These are phyloP conservation scores for Ophiostoma angusticollis DNA, from an alignment of 2,329 filamentous ascomycete species.

Conservation along the genomic window DNA sequence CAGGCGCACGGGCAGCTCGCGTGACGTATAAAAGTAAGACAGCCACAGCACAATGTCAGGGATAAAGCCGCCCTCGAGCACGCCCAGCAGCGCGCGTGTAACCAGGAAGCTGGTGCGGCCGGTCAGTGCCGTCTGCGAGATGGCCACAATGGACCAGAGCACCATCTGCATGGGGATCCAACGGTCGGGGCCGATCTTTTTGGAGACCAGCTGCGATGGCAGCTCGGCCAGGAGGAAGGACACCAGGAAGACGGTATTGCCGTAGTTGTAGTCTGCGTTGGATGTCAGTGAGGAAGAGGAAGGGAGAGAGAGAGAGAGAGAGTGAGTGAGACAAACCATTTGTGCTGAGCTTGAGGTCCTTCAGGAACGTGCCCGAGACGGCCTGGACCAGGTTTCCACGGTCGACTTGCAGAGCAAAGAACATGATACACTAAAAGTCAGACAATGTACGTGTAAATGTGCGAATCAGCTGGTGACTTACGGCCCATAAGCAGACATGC, in stretches of 20 bases:
- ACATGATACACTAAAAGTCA: conserved; percentile 37
- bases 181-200: conserved; percentile 29
- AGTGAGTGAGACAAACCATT: conserved; percentile 23
- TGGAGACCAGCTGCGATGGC: conserved; percentile 47
- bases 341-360: conserved; percentile 32
- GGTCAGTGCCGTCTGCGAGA: conserved; percentile 20
- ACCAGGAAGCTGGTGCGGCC: conserved; percentile 19
- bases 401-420: conserved; percentile 49
- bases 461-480: conserved; percentile 10
- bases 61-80: conserved; percentile 24
- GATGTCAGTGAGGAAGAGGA: not conserved
- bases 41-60: conserved; percentile 24
- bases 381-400: conserved; percentile 46
- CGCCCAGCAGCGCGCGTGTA: conserved; percentile 21
- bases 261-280: conserved; percentile 40
- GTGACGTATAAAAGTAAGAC: conserved; percentile 23
- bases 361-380: conserved; percentile 47
- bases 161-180: conserved; percentile 27
- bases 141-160: conserved; percentile 22
- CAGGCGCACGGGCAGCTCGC: conserved; percentile 22
- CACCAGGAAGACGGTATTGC: conserved; percentile 41
- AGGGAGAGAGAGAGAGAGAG: not conserved
- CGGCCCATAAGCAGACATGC: conserved; percentile 28
- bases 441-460: not conserved
- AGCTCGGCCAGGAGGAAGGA: conserved; percentile 45